phyloP scores from a whole-genome alignment of 305 asterid genomes.

The Fraxinus dipetala region DNA sequence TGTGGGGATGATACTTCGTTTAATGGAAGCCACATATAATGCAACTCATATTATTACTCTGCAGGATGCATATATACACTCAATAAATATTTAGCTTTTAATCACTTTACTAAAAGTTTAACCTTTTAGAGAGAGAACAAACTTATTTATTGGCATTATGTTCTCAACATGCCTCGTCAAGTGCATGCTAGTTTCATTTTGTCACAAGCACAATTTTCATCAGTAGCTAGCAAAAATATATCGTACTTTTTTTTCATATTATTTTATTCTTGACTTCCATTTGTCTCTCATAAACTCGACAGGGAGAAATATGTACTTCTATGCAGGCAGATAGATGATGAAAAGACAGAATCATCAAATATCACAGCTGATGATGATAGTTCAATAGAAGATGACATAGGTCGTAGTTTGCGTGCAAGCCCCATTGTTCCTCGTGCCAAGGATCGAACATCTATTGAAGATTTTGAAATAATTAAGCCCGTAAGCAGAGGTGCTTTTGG shows the following conservation, averaged over 20 bases:
- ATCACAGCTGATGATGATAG: slow-evolving; percentile 60
- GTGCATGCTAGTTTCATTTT: not conserved
- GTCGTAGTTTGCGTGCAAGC: slow-evolving; percentile 83
- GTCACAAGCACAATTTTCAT: not conserved
- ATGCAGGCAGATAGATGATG: slow-evolving; percentile 92
- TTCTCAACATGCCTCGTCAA: not conserved
- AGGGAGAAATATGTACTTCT: slow-evolving; percentile 93
- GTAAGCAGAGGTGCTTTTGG: slow-evolving; percentile 99
- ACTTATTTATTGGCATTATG: slow-evolving; percentile 8
- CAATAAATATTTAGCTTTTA: not conserved
- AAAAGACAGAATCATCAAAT: slow-evolving; percentile 49
- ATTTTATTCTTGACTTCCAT: slow-evolving; percentile 24
- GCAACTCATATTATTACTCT: slow-evolving; percentile 4
- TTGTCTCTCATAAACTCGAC: slow-evolving; percentile 38
- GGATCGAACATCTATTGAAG: slow-evolving; percentile 93
- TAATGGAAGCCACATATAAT: slow-evolving; percentile 15
- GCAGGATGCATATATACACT: slow-evolving; percentile 14
- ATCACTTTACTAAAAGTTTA: not conserved
- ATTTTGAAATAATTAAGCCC: slow-evolving; percentile 97
- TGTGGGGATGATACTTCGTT: slow-evolving; percentile 5
- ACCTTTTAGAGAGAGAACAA: not conserved
- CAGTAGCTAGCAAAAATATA: not conserved
- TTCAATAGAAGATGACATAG: slow-evolving; percentile 66
- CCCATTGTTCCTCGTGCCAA: slow-evolving; percentile 72
- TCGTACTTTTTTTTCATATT: not conserved